phyloP scores from a whole-genome alignment of 257 asterid genomes.

The Capsicum baccatum region DNA sequence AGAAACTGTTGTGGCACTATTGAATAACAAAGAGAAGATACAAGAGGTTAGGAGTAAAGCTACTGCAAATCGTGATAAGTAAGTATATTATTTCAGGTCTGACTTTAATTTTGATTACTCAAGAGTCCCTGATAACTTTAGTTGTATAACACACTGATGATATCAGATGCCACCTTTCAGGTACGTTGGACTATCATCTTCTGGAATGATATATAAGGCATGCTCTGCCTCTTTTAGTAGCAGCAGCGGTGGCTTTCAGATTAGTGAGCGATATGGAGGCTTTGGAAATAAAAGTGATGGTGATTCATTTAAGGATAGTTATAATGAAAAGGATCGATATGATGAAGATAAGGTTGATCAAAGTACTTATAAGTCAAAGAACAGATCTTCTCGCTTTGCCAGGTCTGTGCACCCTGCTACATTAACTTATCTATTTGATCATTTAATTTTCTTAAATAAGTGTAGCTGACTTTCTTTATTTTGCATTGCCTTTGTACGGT shows the following conservation, averaged over 20 bases:
- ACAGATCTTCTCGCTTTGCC: conserved; percentile 63
- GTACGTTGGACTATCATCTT: conserved; percentile 89
- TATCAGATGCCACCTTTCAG: conserved; percentile 43
- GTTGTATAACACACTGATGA: conserved; percentile 27
- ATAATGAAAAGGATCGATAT: conserved; percentile 59
- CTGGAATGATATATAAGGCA: conserved; percentile 79
- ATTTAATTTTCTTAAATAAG: not conserved
- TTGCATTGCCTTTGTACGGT: not conserved
- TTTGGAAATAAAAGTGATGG: conserved; percentile 63
- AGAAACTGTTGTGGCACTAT: conserved; percentile 75
- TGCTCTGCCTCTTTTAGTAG: conserved; percentile 71
- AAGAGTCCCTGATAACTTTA: not conserved
- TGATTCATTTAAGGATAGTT: conserved; percentile 52
- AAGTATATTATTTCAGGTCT: conserved; percentile 42
- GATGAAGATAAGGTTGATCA: conserved; percentile 68
- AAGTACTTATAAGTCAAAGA: conserved; percentile 49
- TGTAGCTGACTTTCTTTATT: not conserved
- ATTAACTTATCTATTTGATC: not conserved
- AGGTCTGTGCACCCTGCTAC: conserved; percentile 53
- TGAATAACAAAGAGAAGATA: conserved; percentile 87
- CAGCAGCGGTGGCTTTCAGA: conserved; percentile 48
- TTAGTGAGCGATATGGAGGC: conserved; percentile 72
- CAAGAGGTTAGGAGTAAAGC: conserved; percentile 88
- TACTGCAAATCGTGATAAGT: conserved; percentile 88
- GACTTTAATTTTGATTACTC: conserved; percentile 32